Evolutionary conservation across 1,284 basidiomycete genomes (phyloP).

Genomic region (Apiotrichum akiyoshidainum): DNA sequence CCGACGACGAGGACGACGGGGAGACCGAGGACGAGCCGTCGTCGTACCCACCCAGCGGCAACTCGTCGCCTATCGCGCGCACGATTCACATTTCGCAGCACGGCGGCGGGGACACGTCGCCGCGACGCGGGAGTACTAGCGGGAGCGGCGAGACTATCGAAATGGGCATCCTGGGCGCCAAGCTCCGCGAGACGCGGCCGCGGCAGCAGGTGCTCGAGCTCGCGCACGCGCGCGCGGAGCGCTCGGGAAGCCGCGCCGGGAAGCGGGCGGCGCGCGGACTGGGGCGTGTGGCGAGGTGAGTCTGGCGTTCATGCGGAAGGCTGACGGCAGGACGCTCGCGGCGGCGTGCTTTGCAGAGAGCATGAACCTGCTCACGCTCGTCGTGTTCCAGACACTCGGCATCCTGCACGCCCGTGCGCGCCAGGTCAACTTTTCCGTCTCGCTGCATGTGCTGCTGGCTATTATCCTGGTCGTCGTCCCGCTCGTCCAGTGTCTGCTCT

Average conservation of each 20-base stretch:
- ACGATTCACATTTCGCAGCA: conserved; percentile 6
- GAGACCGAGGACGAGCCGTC: conserved; percentile 7
- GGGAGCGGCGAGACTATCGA: conserved; percentile 20
- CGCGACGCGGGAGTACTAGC: not conserved
- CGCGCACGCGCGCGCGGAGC: conserved; percentile 18
- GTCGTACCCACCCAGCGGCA: conserved; percentile 11
- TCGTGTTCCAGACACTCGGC: conserved; percentile 43
- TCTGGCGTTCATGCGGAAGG: not conserved
- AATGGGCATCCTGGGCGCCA: conserved; percentile 29
- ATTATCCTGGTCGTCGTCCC: conserved; percentile 47
- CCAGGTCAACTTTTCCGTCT: conserved; percentile 48
- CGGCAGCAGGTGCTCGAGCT: conserved; percentile 32
- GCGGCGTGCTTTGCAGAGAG: conserved; percentile 48
- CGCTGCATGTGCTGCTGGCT: conserved; percentile 44
- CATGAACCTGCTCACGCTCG: conserved; percentile 46
- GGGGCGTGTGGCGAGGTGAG: conserved; percentile 37
- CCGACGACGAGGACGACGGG: not conserved
- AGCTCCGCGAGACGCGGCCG: conserved; percentile 25
- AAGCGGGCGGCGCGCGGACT: conserved; percentile 42
- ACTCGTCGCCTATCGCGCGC: not conserved
- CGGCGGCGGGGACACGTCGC: conserved; percentile 8
- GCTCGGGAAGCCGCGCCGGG: conserved; percentile 15
- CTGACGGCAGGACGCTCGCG: conserved; percentile 38
- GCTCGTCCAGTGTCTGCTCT: conserved; percentile 45
- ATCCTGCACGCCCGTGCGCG: conserved; percentile 44